Conservation (phyloP, 345 rosid species). For the Isatis tinctoria region DNA sequence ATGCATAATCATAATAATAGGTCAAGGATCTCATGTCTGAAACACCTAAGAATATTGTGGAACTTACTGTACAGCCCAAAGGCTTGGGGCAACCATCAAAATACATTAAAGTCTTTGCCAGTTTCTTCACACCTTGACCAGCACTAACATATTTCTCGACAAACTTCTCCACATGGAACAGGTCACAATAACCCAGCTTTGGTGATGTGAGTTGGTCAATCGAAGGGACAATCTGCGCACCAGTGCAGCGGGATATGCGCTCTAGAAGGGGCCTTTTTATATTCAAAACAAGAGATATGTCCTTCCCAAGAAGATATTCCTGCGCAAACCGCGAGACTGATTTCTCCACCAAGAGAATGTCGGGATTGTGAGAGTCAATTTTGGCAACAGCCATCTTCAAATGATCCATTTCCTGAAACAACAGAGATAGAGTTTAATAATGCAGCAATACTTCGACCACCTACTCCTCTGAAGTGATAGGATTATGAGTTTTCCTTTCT, state of each 20-base stretch:
- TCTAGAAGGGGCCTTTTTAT: constrained; percentile 90
- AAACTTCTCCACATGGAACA: constrained; percentile 79
- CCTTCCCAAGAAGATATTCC: constrained; percentile 87
- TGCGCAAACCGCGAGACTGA: constrained; percentile 93
- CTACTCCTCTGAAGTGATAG: neutral
- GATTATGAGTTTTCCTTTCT: constrained; percentile 8
- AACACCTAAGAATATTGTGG: neutral
- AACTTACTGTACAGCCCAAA: constrained; percentile 92
- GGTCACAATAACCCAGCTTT: constrained; percentile 80
- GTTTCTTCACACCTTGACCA: constrained; percentile 70
- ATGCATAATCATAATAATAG: constrained; percentile 11
- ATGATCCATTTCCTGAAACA: constrained; percentile 91
- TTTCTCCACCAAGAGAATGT: constrained; percentile 91
- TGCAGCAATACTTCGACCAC: neutral
- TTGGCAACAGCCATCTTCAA: constrained; percentile 97
- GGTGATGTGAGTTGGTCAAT: constrained; percentile 84
- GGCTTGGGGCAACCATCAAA: constrained; percentile 99
- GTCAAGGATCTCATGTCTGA: neutral
- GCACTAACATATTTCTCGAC: constrained; percentile 74
- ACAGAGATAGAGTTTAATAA: constrained; percentile 23
- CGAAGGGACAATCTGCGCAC: constrained; percentile 90
- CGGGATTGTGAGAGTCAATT: constrained; percentile 76
- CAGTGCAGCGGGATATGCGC: constrained; percentile 93
- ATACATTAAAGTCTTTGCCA: constrained; percentile 84
- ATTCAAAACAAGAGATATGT: constrained; percentile 90